These are phyloP conservation scores for Syzygium syzygioides DNA, from an alignment of 441 rosid genomes.

Conservation along the genomic window DNA sequence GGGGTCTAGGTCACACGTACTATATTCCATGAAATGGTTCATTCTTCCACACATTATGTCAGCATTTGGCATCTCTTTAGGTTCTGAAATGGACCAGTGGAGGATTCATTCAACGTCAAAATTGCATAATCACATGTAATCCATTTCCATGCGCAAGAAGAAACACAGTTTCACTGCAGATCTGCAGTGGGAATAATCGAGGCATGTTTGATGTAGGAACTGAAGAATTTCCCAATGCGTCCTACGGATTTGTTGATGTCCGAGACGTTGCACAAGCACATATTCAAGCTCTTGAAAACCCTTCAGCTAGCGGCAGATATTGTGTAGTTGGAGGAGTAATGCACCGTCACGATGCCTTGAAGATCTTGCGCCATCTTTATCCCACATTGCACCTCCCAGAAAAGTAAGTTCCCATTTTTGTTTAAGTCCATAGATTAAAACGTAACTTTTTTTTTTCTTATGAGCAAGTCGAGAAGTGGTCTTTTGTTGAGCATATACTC, in stretches of 20 bases:
- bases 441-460: neutral
- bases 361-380: conserved; percentile 4
- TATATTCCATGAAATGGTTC: neutral
- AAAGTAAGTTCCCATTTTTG: conserved; percentile 2
- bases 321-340: conserved; percentile 6
- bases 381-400: conserved; percentile 7
- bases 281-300: conserved; percentile 23
- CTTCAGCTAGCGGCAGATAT: conserved; percentile 33
- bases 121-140: neutral
- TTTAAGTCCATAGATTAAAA: neutral
- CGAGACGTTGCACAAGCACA: conserved; percentile 35
- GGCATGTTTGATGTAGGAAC: neutral
- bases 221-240: neutral
- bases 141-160: neutral
- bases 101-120: neutral
- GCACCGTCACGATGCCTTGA: neutral
- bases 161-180: neutral
- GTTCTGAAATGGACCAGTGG: neutral
- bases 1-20: too few relatives aligned
- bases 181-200: neutral
- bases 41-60: neutral
- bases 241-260: conserved; percentile 21
- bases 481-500: neutral
- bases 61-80: neutral
- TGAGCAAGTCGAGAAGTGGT: neutral